A percentile compares a stretch with the other conserved stretches of the same genome.
These are phyloP conservation scores for Apiotrichum sp. DNA, from an alignment of 1,284 basidiomycete species.

Conservation along the genomic window DNA sequence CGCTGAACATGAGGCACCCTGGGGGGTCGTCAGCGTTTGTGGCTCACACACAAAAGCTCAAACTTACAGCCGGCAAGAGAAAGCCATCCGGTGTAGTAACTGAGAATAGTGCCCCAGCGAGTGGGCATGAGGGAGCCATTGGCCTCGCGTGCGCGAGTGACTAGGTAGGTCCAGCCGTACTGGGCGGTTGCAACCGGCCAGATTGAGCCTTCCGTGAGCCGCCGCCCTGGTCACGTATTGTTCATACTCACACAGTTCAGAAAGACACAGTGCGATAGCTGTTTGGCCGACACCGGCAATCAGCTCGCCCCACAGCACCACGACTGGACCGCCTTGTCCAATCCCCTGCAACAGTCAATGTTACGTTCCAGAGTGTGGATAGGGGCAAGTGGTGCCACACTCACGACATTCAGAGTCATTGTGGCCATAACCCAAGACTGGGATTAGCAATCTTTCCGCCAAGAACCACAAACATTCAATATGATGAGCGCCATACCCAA, in stretches of 20 bases:
- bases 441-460: no score
- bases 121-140: background rate
- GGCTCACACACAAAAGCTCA: no score
- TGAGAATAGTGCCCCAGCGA: background rate
- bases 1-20: conserved; percentile 7
- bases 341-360: background rate
- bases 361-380: no score
- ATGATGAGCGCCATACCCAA: conserved; percentile 4
- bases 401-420: conserved; percentile 2
- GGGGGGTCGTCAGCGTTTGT: background rate
- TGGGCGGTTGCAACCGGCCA: background rate
- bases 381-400: background rate
- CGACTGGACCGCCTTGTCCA: background rate
- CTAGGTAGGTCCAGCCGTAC: conserved; percentile 1
- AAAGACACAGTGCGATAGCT: background rate
- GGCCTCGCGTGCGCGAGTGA: background rate
- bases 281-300: conserved; percentile 1
- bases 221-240: no score
- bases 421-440: conserved; percentile 1
- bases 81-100: conserved; percentile 2
- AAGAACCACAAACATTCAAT: background rate
- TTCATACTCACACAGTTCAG: background rate
- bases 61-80: conserved; percentile 1
- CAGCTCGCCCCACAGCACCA: conserved; percentile 4
- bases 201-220: background rate